These are phyloP conservation scores for Trypanosoma cruzi DNA, from an alignment of 208 protist genomes.

Conservation along the genomic window DNA sequence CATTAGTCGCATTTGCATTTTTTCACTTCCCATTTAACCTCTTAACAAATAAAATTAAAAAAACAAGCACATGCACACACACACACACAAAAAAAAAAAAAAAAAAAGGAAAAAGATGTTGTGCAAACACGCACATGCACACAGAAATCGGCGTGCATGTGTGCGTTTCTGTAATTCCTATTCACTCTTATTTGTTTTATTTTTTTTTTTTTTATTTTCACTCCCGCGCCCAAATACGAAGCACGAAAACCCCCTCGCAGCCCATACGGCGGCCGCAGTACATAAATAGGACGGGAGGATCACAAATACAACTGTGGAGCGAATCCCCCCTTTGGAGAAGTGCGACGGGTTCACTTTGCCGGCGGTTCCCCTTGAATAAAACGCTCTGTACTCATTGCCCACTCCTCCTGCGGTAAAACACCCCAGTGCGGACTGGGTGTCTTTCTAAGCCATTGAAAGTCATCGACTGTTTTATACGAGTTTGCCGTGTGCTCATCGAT, in stretches of 20 bases:
- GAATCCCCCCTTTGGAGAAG: not conserved
- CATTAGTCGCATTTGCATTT: not conserved
- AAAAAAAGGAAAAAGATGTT: no score
- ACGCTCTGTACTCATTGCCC: constrained; percentile 18
- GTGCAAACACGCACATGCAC: no score
- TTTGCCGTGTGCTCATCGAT: constrained; percentile 32
- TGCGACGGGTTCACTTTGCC: not conserved
- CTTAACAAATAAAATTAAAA: constrained; percentile 14
- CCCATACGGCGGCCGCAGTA: no score
- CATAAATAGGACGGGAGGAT: no score
- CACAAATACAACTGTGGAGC: no score
- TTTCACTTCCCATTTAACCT: not conserved
- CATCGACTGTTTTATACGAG: constrained; percentile 66
- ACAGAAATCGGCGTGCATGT: no score
- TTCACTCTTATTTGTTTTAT: no score
- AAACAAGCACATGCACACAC: constrained; percentile 7
- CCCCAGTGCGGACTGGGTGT: constrained; percentile 81
- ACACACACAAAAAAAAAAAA: no score
- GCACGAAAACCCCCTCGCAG: no score
- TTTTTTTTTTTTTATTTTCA: no score
- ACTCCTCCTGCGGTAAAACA: constrained; percentile 42
- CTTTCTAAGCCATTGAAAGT: constrained; percentile 91
- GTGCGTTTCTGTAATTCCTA: no score
- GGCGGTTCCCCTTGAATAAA: constrained; percentile 17
- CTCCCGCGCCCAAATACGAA: no score